Conservation (phyloP, 2,329 filamentous ascomycete genomes). For the Rachicladosporium sp. region DNA sequence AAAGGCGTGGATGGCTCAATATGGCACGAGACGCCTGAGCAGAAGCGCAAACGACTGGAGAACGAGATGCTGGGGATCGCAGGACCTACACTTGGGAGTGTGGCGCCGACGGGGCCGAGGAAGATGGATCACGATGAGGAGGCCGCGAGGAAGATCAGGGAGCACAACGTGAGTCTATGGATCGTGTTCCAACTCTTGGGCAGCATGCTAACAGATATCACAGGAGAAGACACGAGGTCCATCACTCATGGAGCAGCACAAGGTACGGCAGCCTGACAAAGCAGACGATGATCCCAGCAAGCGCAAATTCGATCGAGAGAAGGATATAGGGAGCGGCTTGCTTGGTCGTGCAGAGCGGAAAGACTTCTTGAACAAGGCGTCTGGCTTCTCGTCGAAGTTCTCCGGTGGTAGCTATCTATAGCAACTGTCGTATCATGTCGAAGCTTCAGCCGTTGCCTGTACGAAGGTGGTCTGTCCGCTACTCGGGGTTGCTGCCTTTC, state of each 20-base stretch:
- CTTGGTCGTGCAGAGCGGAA: constrained; percentile 51
- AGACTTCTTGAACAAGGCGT: constrained; percentile 67
- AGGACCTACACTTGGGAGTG: constrained; percentile 23
- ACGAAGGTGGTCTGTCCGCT: too few relatives aligned
- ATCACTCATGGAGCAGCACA: constrained; percentile 36
- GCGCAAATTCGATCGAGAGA: constrained; percentile 78
- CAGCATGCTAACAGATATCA: constrained; percentile 12
- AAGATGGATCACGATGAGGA: constrained; percentile 5
- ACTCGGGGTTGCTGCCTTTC: too few relatives aligned
- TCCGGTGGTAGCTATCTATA: constrained; percentile 55
- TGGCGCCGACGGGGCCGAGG: constrained; percentile 2
- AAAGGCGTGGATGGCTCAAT: constrained; percentile 41
- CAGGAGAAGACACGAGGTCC: constrained; percentile 30
- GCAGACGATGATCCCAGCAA: constrained; percentile 81
- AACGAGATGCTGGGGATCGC: constrained; percentile 70
- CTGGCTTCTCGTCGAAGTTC: constrained; percentile 73
- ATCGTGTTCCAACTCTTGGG: not conserved
- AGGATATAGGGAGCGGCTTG: constrained; percentile 72
- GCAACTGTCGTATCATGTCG: not conserved
- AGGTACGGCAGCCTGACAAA: constrained; percentile 43
- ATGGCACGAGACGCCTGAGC: constrained; percentile 85
- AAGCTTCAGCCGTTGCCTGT: too few relatives aligned
- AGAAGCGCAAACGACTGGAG: constrained; percentile 69
- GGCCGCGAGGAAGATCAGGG: constrained; percentile 36
- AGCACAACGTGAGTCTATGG: constrained; percentile 42